Percentiles rank a stretch among this genome's conserved stretches.
Evolutionary conservation across 2,329 filamentous ascomycete genomes (phyloP).

Genomic region (Colletotrichum musicola): DNA sequence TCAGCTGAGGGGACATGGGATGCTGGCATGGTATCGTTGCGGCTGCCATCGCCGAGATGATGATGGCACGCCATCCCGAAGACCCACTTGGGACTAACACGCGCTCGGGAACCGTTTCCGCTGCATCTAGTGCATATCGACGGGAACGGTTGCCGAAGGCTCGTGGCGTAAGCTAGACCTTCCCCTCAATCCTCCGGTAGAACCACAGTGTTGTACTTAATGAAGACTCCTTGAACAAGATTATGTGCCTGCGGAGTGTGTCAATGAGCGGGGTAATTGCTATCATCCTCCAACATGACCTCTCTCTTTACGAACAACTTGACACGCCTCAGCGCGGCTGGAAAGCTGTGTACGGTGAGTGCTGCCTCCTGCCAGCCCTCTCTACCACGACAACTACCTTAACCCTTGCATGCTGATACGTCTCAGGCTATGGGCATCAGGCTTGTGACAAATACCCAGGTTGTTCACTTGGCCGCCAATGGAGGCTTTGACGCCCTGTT

Average conservation of each 20-base stretch:
- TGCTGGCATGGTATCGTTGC: not conserved
- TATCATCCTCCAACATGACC: not conserved
- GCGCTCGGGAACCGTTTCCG: constrained; percentile 13
- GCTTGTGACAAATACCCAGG: constrained; percentile 43
- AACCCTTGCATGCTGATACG: not conserved
- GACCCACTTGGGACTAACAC: constrained; percentile 11
- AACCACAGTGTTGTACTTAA: not conserved
- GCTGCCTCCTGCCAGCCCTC: not conserved
- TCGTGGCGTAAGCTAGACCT: not conserved
- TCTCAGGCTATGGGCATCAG: constrained; percentile 46
- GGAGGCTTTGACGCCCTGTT: constrained; percentile 52
- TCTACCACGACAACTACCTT: not conserved
- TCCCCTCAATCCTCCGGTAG: not conserved
- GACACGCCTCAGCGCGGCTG: constrained; percentile 3
- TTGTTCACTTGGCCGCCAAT: constrained; percentile 50
- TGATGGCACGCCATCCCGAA: not conserved
- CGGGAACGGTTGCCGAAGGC: constrained; percentile 7
- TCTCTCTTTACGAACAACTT: constrained; percentile 26
- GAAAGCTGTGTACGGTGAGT: constrained; percentile 23
- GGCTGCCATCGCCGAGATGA: constrained; percentile 16
- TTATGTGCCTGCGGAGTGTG: too few species aligned
- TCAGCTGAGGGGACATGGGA: too few species aligned
- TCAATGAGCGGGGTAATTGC: not conserved
- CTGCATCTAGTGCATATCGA: not conserved
- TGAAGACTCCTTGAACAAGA: too few species aligned